A percentile compares a stretch with the other conserved stretches of the same genome.
Evolutionary conservation across 2,329 filamentous ascomycete genomes (phyloP).

Genomic region (Chaetomium sp.): DNA sequence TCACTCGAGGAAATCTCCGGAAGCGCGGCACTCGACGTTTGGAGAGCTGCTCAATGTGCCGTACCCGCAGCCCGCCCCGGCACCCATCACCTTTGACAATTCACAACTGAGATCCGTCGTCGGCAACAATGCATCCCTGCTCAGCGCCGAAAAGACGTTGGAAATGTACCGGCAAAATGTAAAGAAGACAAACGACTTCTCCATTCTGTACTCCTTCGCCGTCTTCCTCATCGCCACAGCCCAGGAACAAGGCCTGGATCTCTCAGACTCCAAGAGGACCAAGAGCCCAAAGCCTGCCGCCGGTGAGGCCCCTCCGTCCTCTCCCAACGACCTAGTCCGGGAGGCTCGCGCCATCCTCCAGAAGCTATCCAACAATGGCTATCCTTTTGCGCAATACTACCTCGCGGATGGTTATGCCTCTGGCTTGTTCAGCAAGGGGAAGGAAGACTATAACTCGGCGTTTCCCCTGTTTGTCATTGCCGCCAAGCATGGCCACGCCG

Average conservation of each 20-base stretch:
- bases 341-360: constrained; percentile 89
- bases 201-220: constrained; percentile 93
- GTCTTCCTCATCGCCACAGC: constrained; percentile 88
- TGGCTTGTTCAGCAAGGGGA: constrained; percentile 90
- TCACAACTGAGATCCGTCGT: constrained; percentile 70
- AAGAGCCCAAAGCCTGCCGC: constrained; percentile 42
- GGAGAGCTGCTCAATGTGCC: constrained; percentile 59
- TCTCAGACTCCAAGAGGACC: constrained; percentile 41
- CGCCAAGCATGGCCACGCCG: constrained; percentile 93
- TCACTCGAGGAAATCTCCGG: constrained; percentile 50
- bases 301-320: constrained; percentile 41
- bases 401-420: constrained; percentile 91
- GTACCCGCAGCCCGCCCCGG: constrained; percentile 69
- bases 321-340: constrained; percentile 63
- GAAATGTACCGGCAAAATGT: constrained; percentile 97
- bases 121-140: constrained; percentile 81
- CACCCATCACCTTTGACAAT: constrained; percentile 70
- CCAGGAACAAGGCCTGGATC: constrained; percentile 62
- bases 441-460: constrained; percentile 82
- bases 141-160: constrained; percentile 87
- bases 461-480: constrained; percentile 90
- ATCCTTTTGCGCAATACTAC: constrained; percentile 97
- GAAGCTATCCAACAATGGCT: constrained; percentile 76
- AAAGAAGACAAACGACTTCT: constrained; percentile 89
- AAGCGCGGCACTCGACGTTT: constrained; percentile 47